Evolutionary conservation across 23 red algal genomes (phyloP).

Genomic region (Gracilaria caudata): DNA sequence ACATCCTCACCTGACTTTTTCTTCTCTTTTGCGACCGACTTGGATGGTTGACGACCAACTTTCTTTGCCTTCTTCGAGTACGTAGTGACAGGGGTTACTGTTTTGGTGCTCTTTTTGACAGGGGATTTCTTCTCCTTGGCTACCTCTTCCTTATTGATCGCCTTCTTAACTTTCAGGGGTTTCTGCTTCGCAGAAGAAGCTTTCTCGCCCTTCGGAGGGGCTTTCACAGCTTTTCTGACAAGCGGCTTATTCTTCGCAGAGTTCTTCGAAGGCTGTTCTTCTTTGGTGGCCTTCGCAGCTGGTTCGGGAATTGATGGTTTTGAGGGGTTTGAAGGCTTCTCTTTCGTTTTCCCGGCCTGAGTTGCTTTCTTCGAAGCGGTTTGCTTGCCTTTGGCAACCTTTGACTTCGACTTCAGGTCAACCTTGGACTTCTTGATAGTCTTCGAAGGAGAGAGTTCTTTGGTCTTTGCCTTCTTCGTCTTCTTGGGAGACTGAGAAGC

Average conservation of each 20-base stretch:
- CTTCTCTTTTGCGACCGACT: background rate
- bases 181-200: background rate
- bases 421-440: constrained; percentile 29
- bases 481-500: background rate
- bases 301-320: background rate
- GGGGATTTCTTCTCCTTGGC: constrained; percentile 18
- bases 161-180: constrained; percentile 43
- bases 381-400: constrained; percentile 21
- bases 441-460: constrained; percentile 24
- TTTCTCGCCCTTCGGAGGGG: background rate
- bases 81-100: constrained; percentile 11
- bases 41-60: background rate
- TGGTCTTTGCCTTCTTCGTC: constrained; percentile 15
- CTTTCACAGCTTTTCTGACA: background rate
- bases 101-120: background rate
- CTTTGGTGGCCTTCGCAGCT: background rate
- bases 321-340: constrained; percentile 1
- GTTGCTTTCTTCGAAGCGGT: constrained; percentile 5
- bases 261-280: background rate
- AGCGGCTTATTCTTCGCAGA: background rate
- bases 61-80: constrained; percentile 49
- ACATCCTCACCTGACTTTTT: background rate
- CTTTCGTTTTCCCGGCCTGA: background rate
- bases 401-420: constrained; percentile 18
- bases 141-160: constrained; percentile 25